Evolutionary conservation across 139 green algal species (phyloP), one percentile per base, ranked within the genome.

Genomic region (Desmodesmus armatus): DNA sequence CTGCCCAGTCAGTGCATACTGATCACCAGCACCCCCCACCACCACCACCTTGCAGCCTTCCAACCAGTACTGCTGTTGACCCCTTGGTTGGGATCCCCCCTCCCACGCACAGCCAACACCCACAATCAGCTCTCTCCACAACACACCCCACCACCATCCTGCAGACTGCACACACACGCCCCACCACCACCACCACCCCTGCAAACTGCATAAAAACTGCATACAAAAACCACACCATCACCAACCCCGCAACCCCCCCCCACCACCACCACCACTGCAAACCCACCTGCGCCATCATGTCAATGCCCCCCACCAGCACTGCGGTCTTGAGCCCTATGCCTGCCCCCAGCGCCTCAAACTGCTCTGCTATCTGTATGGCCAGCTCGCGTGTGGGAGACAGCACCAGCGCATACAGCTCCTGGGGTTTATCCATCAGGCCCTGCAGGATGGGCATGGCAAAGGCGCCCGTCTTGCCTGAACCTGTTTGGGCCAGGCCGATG

Each of bases 211-310:
- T 17, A 17, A 63, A 17, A 63, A 21, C 53, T 17, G 53, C 53
- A 63, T 17, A 21, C 17, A 17, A 21, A n/a, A n/a, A n/a, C n/a
- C n/a, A n/a, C n/a, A n/a, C n/a, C n/a, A n/a, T n/a, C 19, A 44
- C 41, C 19, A 37, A 21, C 44, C 23, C 23, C 3, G 51, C 25
- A 27, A 78, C 85, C 60, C n/a, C n/a, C n/a, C n/a, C n/a, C n/a
- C n/a, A 70, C 31, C 7, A 27, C 7, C 60, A 70, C 60, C 90
- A 96, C n/a, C n/a, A n/a, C n/a, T n/a, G n/a, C n/a, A n/a, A n/a
- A n/a, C n/a, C n/a, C n/a, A n/a, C n/a, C n/a, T n/a, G 95, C 29
- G 94, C 94, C 95, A 99, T 99, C 96, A 99, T 99, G 92, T 99
- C 98, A 33, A 99, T 95, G 66, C 98, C 98, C 0, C 98, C 98